Evolutionary conservation across 352 stramenopile genomes (phyloP).

Genomic region (Lagenidium giganteum): DNA sequence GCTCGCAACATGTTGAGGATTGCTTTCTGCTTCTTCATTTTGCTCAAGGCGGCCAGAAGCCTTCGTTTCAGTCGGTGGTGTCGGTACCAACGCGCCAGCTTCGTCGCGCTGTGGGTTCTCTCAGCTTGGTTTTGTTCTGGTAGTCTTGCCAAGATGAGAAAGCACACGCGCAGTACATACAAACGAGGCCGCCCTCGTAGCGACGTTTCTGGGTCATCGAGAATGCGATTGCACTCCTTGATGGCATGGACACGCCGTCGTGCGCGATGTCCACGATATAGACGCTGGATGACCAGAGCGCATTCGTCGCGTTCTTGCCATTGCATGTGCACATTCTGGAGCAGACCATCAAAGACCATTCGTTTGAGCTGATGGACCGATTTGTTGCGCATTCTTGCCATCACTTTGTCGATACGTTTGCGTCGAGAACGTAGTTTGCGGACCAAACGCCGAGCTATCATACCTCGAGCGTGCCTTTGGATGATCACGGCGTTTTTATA

Average conservation of each 20-base stretch:
- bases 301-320: conserved; percentile 13
- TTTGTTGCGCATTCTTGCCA: conserved; percentile 21
- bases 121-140: conserved; percentile 27
- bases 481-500: conserved; percentile 34
- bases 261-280: conserved; percentile 37
- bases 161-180: conserved; percentile 48
- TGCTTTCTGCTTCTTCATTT: conserved; percentile 25
- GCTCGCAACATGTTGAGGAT: conserved; percentile 34
- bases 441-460: conserved; percentile 28
- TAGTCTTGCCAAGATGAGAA: conserved; percentile 35
- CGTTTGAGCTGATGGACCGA: conserved; percentile 25
- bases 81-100: conserved; percentile 42
- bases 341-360: conserved; percentile 24
- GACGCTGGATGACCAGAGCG: conserved; percentile 30
- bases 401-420: conserved; percentile 25
- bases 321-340: conserved; percentile 27
- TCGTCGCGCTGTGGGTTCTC: conserved; percentile 6
- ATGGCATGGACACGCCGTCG: conserved; percentile 30
- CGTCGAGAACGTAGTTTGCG: conserved; percentile 30
- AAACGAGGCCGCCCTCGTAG: conserved; percentile 27
- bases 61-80: conserved; percentile 13
- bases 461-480: conserved; percentile 38
- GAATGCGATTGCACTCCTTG: conserved; percentile 30
- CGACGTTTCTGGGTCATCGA: conserved; percentile 22
- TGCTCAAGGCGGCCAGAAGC: conserved; percentile 22